A percentile compares a stretch with the other conserved stretches of the same genome.
Evolutionary conservation across 2,329 filamentous ascomycete genomes (phyloP).

Genomic region (Teratosphaeria nubilosa): DNA sequence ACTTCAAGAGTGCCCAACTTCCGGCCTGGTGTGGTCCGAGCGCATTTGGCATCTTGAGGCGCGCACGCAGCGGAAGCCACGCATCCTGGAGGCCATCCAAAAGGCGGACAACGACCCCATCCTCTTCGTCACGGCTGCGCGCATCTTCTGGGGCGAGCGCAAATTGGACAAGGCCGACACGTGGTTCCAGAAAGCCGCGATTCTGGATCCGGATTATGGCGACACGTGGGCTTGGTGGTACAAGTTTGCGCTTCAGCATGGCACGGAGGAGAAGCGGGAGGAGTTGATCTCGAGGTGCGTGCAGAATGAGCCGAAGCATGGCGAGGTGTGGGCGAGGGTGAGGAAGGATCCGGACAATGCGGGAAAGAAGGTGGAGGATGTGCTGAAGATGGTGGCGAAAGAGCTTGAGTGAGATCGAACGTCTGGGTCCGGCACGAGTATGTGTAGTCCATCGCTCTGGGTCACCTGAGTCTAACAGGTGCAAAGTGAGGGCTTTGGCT

Average conservation of each 20-base stretch:
- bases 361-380: slow-evolving; percentile 63
- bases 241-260: slow-evolving; percentile 84
- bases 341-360: slow-evolving; percentile 81
- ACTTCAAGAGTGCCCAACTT: slow-evolving; percentile 80
- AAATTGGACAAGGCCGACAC: slow-evolving; percentile 86
- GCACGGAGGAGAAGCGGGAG: slow-evolving; percentile 80
- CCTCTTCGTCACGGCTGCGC: slow-evolving; percentile 81
- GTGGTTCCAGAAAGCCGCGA: slow-evolving; percentile 94
- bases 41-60: slow-evolving; percentile 91
- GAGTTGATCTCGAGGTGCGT: slow-evolving; percentile 77
- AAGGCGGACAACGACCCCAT: slow-evolving; percentile 88
- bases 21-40: slow-evolving; percentile 82
- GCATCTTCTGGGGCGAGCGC: slow-evolving; percentile 92
- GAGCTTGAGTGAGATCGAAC: slow-evolving; percentile 34
- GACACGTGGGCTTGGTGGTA: slow-evolving; percentile 99
- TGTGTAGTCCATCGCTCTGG: no score
- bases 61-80: slow-evolving; percentile 83
- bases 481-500: no score
- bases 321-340: slow-evolving; percentile 80
- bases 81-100: slow-evolving; percentile 88
- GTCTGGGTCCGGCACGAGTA: no score
- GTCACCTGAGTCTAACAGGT: no score
- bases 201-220: slow-evolving; percentile 75
- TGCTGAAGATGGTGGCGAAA: slow-evolving; percentile 67
- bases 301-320: slow-evolving; percentile 78